Conservation (phyloP, 345 rosid species). For the Heritiera fomes region DNA sequence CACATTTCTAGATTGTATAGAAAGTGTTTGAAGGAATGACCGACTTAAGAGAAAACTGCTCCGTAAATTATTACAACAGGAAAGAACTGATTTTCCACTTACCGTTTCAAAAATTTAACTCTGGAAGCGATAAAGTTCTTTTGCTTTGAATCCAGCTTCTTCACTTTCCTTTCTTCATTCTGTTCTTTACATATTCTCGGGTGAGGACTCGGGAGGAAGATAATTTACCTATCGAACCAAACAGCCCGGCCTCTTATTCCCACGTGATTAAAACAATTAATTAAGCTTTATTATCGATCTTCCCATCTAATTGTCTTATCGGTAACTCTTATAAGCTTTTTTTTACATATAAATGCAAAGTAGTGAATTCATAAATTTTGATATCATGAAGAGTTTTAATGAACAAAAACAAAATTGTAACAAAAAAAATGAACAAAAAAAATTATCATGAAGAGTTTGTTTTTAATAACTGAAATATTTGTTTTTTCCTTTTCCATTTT, state of each 20-base stretch:
- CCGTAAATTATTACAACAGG: not conserved
- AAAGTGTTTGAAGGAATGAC: conserved; percentile 42
- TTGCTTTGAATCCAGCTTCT: conserved; percentile 2
- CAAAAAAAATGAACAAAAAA: too few relatives aligned
- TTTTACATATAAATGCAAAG: too few relatives aligned
- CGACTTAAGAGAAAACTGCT: conserved; percentile 15
- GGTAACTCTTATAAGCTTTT: too few relatives aligned
- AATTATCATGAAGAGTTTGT: too few relatives aligned
- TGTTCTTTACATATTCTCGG: not conserved
- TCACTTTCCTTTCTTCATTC: not conserved
- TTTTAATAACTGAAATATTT: too few relatives aligned
- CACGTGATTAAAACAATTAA: not conserved
- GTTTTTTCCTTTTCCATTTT: too few relatives aligned
- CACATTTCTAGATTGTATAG: conserved; percentile 32
- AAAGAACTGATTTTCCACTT: not conserved
- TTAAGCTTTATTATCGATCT: too few relatives aligned
- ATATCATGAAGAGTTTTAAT: too few relatives aligned
- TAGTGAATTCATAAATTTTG: too few relatives aligned
- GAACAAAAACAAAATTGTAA: too few relatives aligned
- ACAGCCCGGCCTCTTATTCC: not conserved
- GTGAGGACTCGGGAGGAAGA: not conserved
- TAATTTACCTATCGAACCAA: not conserved
- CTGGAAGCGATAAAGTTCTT: not conserved
- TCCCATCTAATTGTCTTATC: too few relatives aligned
- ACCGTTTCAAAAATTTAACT: not conserved